These are phyloP conservation scores for Pilaira anomala DNA, from an alignment of 192 early-diverging fungal species.

Conservation along the genomic window DNA sequence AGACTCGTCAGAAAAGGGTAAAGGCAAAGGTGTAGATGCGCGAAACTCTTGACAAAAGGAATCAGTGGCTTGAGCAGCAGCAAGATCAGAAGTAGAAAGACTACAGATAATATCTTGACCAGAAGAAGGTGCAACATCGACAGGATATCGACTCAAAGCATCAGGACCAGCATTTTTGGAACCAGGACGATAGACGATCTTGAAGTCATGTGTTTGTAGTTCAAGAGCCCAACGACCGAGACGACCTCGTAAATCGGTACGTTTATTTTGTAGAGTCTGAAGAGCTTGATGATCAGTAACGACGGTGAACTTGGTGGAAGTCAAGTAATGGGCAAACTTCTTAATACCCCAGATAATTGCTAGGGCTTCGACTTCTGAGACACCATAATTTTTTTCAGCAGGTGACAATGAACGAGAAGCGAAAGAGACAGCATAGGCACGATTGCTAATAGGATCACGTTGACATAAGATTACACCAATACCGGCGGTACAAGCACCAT, in stretches of 20 bases:
- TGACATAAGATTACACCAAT: too few relatives aligned
- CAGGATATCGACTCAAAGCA: constrained; percentile 11
- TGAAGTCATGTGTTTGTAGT: constrained; percentile 4
- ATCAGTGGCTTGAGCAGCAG: background rate
- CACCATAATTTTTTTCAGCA: too few relatives aligned
- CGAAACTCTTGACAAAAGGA: background rate
- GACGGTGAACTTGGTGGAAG: too few relatives aligned
- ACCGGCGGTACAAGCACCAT: too few relatives aligned
- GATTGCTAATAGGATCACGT: too few relatives aligned
- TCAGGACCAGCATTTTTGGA: background rate
- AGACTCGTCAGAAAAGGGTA: background rate
- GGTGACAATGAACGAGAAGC: too few relatives aligned
- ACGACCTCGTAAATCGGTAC: background rate
- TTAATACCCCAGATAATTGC: too few relatives aligned
- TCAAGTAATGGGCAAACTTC: too few relatives aligned
- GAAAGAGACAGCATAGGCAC: too few relatives aligned
- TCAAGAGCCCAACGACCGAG: background rate
- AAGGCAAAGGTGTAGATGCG: background rate
- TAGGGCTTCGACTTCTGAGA: too few relatives aligned
- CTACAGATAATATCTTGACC: background rate
- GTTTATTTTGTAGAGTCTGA: background rate
- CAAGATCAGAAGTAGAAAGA: background rate
- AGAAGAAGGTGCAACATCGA: background rate
- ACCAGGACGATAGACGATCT: constrained; percentile 3
- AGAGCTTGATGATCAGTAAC: too few relatives aligned